These are phyloP conservation scores for Megacollybia marginata DNA, from an alignment of 768 basidiomycete species.

Conservation along the genomic window DNA sequence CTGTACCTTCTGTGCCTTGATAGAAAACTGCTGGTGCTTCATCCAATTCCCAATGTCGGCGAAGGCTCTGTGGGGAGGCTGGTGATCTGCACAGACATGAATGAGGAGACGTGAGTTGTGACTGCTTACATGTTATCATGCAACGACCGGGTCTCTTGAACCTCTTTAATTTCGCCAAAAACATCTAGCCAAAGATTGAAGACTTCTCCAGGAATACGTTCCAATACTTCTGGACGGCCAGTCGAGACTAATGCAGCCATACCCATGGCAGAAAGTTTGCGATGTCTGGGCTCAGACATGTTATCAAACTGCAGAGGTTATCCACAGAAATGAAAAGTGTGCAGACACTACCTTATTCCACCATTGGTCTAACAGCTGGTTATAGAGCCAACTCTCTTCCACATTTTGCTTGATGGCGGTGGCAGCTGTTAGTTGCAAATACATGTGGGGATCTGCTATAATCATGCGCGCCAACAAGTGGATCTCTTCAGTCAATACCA, in stretches of 20 bases:
- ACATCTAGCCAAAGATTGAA: constrained; percentile 89
- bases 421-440: constrained; percentile 63
- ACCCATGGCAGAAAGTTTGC: constrained; percentile 81
- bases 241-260: constrained; percentile 73
- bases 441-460: constrained; percentile 57
- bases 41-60: constrained; percentile 65
- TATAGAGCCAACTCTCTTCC: constrained; percentile 51
- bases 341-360: constrained; percentile 57
- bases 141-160: constrained; percentile 27
- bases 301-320: constrained; percentile 67
- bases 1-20: constrained; percentile 58
- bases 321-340: background rate
- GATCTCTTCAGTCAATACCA: constrained; percentile 60
- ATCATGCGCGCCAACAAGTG: constrained; percentile 70
- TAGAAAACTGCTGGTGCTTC: constrained; percentile 52
- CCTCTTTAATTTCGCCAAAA: constrained; percentile 80
- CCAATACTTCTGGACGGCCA: constrained; percentile 63
- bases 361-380: constrained; percentile 71
- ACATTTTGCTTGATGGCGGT: constrained; percentile 33
- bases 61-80: constrained; percentile 35
- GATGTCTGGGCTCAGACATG: constrained; percentile 78
- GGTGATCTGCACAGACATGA: too few relatives aligned
- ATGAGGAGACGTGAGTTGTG: too few relatives aligned
- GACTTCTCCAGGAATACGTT: constrained; percentile 64
- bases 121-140: constrained; percentile 10